Percentiles rank a stretch among this genome's conserved stretches.
These are phyloP conservation scores for Cyamopsis tetragonoloba DNA, from an alignment of 306 rosid genomes.

Conservation along the genomic window DNA sequence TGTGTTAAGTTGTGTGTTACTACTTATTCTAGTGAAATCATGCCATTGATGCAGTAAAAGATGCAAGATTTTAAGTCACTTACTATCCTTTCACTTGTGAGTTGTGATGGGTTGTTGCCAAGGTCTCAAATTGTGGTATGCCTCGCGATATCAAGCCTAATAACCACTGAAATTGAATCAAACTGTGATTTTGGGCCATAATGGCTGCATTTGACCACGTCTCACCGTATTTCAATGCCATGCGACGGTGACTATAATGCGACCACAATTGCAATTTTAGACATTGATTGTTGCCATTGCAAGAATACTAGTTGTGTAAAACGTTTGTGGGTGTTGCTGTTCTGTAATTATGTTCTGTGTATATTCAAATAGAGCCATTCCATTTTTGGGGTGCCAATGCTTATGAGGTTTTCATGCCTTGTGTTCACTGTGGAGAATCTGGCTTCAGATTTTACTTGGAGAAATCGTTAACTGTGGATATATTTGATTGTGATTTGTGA, in stretches of 20 bases:
- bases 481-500: constrained; percentile 19
- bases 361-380: constrained; percentile 4
- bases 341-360: background rate
- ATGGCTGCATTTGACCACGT: too few species aligned
- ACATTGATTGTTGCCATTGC: constrained; percentile 8
- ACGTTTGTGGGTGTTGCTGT: background rate
- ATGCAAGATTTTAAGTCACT: too few species aligned
- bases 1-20: background rate
- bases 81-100: too few species aligned
- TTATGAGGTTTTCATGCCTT: constrained; percentile 16
- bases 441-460: constrained; percentile 4
- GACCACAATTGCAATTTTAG: too few species aligned
- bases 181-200: too few species aligned
- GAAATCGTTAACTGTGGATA: background rate
- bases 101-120: too few species aligned
- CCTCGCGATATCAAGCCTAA: too few species aligned
- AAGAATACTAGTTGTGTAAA: background rate
- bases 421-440: background rate
- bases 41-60: background rate
- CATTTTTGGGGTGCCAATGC: background rate
- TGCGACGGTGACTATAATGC: too few species aligned
- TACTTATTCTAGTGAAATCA: background rate
- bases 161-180: too few species aligned
- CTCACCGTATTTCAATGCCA: too few species aligned
- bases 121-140: too few species aligned